phyloP scores from a whole-genome alignment of 768 basidiomycete species.

The Lepiota brunneoincarnata region DNA sequence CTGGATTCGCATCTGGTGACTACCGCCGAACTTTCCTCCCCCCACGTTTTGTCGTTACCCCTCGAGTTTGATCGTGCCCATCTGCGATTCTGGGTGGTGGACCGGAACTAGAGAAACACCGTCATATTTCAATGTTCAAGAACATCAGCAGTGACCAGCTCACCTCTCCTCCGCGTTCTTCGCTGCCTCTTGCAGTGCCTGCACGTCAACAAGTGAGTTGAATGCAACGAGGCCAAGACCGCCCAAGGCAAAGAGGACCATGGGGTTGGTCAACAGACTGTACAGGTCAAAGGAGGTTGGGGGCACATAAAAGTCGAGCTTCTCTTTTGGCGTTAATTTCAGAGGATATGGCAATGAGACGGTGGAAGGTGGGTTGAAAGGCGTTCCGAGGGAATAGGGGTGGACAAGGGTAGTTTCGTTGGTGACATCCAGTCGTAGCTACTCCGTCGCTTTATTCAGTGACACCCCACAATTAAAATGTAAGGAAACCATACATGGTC shows the following conservation, averaged over 20 bases:
- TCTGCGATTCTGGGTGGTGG: background rate
- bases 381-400: conserved; percentile 68
- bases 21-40: conserved; percentile 8
- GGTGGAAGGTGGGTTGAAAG: conserved; percentile 55
- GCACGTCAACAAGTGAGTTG: conserved; percentile 11
- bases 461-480: background rate
- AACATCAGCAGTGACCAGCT: background rate
- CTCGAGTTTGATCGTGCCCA: conserved; percentile 3
- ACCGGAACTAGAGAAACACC: background rate
- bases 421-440: conserved; percentile 71
- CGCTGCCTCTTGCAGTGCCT: conserved; percentile 9
- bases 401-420: conserved; percentile 44
- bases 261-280: conserved; percentile 78
- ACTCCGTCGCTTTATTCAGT: conserved; percentile 11
- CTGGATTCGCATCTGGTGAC: background rate
- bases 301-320: conserved; percentile 64
- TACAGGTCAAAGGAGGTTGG: conserved; percentile 71
- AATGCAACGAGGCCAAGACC: conserved; percentile 32
- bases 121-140: background rate
- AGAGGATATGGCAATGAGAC: conserved; percentile 63
- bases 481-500: conserved; percentile 51
- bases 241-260: conserved; percentile 76
- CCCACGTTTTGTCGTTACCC: background rate
- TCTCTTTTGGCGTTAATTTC: conserved; percentile 49
- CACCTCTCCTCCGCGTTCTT: conserved; percentile 4